phyloP scores from a whole-genome alignment of 495 filamentous ascomycete species.

The Xylaria venustula region DNA sequence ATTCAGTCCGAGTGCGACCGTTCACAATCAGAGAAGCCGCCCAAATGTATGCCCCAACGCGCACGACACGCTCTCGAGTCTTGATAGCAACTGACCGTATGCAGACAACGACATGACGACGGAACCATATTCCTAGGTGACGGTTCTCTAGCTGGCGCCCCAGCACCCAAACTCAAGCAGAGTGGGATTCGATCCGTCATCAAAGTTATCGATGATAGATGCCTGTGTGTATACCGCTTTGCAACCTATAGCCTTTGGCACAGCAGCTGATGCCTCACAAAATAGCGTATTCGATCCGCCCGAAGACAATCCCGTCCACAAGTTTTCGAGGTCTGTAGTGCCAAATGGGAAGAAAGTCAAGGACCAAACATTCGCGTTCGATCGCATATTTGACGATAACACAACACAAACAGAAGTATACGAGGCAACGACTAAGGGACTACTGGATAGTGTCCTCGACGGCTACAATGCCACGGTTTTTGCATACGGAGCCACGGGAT shows the following conservation, averaged over 20 bases:
- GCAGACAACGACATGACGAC: conserved; percentile 76
- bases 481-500: conserved; percentile 96
- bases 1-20: conserved; percentile 80
- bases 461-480: conserved; percentile 99
- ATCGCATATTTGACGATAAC: conserved; percentile 95
- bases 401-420: conserved; percentile 92
- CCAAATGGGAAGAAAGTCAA: conserved; percentile 90
- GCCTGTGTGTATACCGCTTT: conserved; percentile 65
- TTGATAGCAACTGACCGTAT: conserved; percentile 17
- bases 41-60: conserved; percentile 54
- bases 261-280: conserved; percentile 17
- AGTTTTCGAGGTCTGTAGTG: conserved; percentile 79
- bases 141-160: conserved; percentile 82
- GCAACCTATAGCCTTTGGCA: background rate
- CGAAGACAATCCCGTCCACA: conserved; percentile 92
- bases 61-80: background rate
- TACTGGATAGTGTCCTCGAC: conserved; percentile 93
- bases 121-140: conserved; percentile 90
- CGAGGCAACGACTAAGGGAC: conserved; percentile 82
- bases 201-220: conserved; percentile 94
- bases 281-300: conserved; percentile 92
- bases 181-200: conserved; percentile 89
- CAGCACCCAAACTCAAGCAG: conserved; percentile 77
- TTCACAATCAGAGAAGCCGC: conserved; percentile 81
- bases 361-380: conserved; percentile 96